Evolutionary conservation across 768 basidiomycete genomes (phyloP).

Genomic region (Fomitopsis serialis): DNA sequence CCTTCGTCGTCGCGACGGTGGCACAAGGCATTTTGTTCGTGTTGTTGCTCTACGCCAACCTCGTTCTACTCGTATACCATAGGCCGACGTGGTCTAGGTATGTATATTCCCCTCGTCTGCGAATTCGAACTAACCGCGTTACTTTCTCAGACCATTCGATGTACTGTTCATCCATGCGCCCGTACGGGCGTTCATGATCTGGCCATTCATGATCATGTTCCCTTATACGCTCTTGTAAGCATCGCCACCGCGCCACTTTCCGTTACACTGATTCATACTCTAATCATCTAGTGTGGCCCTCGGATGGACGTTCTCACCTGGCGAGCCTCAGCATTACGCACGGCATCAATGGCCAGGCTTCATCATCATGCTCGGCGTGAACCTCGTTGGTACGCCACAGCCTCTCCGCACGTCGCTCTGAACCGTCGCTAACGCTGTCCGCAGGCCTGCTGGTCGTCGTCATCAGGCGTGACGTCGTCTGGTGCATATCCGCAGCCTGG

Average conservation of each 20-base stretch:
- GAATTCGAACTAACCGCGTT: too few species aligned
- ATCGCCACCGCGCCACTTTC: neutral
- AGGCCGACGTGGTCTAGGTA: slow-evolving; percentile 39
- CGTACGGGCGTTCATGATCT: slow-evolving; percentile 57
- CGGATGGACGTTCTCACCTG: slow-evolving; percentile 53
- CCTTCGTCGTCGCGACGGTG: slow-evolving; percentile 73
- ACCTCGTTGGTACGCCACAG: slow-evolving; percentile 29
- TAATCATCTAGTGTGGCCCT: slow-evolving; percentile 69
- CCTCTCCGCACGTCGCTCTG: neutral
- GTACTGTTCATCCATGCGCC: slow-evolving; percentile 85
- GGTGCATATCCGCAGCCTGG: slow-evolving; percentile 74
- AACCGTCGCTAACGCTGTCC: neutral
- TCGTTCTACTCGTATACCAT: slow-evolving; percentile 73
- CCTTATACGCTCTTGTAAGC: slow-evolving; percentile 55
- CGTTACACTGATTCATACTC: neutral
- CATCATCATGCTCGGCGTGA: slow-evolving; percentile 58
- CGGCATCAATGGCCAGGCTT: slow-evolving; percentile 73
- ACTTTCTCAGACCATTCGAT: slow-evolving; percentile 56
- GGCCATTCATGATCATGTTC: slow-evolving; percentile 55
- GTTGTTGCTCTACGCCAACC: slow-evolving; percentile 72
- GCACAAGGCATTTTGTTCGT: slow-evolving; percentile 66
- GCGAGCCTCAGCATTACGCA: slow-evolving; percentile 46
- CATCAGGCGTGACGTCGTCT: slow-evolving; percentile 62
- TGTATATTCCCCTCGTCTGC: neutral
- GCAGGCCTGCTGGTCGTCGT: slow-evolving; percentile 50